Conservation (phyloP, 768 basidiomycete genomes). For the Xerocomellus chrysenteron region DNA sequence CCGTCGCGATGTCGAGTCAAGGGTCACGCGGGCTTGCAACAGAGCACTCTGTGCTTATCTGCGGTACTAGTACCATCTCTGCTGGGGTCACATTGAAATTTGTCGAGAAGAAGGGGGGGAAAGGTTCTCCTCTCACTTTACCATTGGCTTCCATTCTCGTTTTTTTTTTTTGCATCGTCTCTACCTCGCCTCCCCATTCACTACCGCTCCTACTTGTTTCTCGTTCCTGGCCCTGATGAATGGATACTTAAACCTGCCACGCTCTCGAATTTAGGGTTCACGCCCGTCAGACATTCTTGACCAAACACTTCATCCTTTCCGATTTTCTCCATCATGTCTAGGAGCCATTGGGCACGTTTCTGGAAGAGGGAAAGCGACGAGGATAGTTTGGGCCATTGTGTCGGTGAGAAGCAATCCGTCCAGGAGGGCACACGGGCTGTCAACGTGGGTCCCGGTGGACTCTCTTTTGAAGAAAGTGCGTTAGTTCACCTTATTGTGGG, state of each 20-base stretch:
- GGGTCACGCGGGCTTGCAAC: not conserved
- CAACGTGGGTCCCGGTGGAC: constrained; percentile 39
- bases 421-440: constrained; percentile 3
- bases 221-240: too few relatives aligned
- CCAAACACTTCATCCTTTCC: not conserved
- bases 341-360: not conserved
- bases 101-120: too few relatives aligned
- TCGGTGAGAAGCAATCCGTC: not conserved
- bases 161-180: too few relatives aligned
- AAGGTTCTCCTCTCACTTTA: too few relatives aligned
- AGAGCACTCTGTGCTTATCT: not conserved
- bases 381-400: not conserved
- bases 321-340: constrained; percentile 3
- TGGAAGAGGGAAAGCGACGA: not conserved
- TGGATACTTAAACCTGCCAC: not conserved
- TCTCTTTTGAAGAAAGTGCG: constrained; percentile 50
- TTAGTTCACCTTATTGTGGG: not conserved
- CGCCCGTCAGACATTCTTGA: not conserved
- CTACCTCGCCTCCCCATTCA: too few relatives aligned
- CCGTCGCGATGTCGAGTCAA: not conserved
- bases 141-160: too few relatives aligned
- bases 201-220: too few relatives aligned
- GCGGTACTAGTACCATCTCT: not conserved
- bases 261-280: not conserved
- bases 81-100: too few relatives aligned